Conservation (phyloP, 768 basidiomycete genomes). For the Piloderma croceum region DNA sequence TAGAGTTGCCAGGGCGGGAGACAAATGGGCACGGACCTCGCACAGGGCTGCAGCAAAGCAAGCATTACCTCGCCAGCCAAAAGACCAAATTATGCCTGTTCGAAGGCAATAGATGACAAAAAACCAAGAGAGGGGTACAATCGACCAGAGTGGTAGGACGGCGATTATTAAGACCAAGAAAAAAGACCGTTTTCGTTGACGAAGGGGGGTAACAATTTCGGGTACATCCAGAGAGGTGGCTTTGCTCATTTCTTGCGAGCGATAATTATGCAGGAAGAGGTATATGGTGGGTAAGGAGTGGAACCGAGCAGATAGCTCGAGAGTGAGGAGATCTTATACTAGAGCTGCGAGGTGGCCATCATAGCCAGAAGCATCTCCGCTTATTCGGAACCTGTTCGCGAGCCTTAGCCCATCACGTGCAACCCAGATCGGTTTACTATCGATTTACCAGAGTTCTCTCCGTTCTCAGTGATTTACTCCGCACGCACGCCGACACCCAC, state of each 20-base stretch:
- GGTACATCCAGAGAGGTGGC: conserved; percentile 30
- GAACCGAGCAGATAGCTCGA: background rate
- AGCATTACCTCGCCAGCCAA: conserved; percentile 31
- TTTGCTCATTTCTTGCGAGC: background rate
- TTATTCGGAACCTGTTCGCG: too few species aligned
- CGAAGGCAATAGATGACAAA: conserved; percentile 48
- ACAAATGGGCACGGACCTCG: conserved; percentile 42
- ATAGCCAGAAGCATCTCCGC: too few species aligned
- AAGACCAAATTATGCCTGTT: conserved; percentile 37
- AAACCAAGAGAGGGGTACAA: conserved; percentile 59
- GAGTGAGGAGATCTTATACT: background rate
- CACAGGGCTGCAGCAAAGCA: conserved; percentile 47
- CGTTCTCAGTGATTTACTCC: too few species aligned
- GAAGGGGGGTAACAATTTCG: conserved; percentile 30
- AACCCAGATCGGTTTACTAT: too few species aligned
- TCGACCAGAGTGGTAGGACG: conserved; percentile 60
- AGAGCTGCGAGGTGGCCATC: too few species aligned
- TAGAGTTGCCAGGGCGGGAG: background rate
- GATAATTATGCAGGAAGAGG: conserved; percentile 6
- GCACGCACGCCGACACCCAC: too few species aligned
- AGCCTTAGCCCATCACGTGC: too few species aligned
- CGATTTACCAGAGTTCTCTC: too few species aligned
- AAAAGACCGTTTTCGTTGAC: conserved; percentile 43
- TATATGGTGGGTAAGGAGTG: conserved; percentile 3
- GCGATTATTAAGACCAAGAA: conserved; percentile 51